Evolutionary conservation across 1,284 basidiomycete genomes (phyloP), one percentile per base, ranked within the genome.

Genomic region (Pseudozyma pruni): DNA sequence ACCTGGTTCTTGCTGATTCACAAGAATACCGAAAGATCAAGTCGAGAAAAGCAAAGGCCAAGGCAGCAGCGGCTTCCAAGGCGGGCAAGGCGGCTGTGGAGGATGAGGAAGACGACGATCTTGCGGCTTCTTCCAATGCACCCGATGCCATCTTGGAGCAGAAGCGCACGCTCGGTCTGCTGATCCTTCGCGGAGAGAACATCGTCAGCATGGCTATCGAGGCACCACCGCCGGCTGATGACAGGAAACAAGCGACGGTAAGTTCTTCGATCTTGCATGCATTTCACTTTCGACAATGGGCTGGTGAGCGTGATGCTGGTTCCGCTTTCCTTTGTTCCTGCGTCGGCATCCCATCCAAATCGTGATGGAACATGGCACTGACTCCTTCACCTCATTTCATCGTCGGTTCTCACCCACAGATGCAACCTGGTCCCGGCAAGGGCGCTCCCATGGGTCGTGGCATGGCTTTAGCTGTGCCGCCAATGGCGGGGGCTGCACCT

Each of bases 361-460:
- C n/a, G n/a, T n/a, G n/a, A n/a, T n/a, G n/a, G n/a, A n/a, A n/a
- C n/a, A n/a, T n/a, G n/a, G n/a, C n/a, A n/a, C n/a, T n/a, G n/a
- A n/a, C n/a, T n/a, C n/a, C n/a, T n/a, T n/a, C n/a, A n/a, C n/a
- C n/a, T n/a, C n/a, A 29, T 29, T 11, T 29, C 11, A 29, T 11
- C 27, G 27, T n/a, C n/a, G n/a, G n/a, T 11, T 29, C 27, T 29
- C 22, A 7, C 27, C 13, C 37, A n/a, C 54, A 70, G 81, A 93
- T 94, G 69, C 90, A 91, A 70, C 87, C 89, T 60, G 96, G 95
- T 51, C 93, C 94, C 79, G 96, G 96, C 69, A 89, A 91, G 63
- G 96, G 94, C 75, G 90, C 93, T 85, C 92, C 94, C 79, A 94
- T 95, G 57, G 95, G 96, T 70, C 90, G 95, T 79, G 95, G 96